Evolutionary conservation across 1,284 basidiomycete species (phyloP).

Genomic region (Fomitiporia mediterranea): DNA sequence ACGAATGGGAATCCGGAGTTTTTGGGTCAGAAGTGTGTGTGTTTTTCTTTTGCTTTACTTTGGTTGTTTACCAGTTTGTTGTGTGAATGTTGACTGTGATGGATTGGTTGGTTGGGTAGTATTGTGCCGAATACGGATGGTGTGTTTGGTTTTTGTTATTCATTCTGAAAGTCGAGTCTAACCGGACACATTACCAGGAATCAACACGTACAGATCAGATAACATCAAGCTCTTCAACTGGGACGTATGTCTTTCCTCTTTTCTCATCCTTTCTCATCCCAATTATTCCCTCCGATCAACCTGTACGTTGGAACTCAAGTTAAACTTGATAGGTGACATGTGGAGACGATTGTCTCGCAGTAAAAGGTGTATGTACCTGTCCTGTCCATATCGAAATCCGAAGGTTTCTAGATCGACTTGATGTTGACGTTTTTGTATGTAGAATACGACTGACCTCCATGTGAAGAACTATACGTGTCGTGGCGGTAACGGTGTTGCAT

Average conservation of each 20-base stretch:
- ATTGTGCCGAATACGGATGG: conserved; percentile 65
- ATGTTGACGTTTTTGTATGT: too few relatives aligned
- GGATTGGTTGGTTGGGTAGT: conserved; percentile 34
- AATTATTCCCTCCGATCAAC: background rate
- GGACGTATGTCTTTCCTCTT: conserved; percentile 39
- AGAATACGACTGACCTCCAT: too few relatives aligned
- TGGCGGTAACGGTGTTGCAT: conserved; percentile 32
- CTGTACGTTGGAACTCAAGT: background rate
- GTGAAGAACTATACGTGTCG: too few relatives aligned
- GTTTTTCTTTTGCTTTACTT: conserved; percentile 25
- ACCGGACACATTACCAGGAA: conserved; percentile 33
- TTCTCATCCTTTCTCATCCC: too few relatives aligned
- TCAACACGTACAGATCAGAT: conserved; percentile 56
- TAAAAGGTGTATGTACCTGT: conserved; percentile 26
- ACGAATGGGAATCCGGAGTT: conserved; percentile 51
- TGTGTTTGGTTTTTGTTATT: conserved; percentile 24
- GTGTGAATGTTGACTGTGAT: background rate
- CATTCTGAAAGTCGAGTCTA: background rate
- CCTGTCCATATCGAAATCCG: too few relatives aligned
- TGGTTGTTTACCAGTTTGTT: conserved; percentile 1
- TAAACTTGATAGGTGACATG: conserved; percentile 38
- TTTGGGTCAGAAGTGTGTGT: conserved; percentile 45
- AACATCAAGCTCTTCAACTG: conserved; percentile 49
- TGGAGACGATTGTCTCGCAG: conserved; percentile 32
- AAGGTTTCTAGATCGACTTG: too few relatives aligned